Conservation (phyloP, 1,284 basidiomycete genomes). For the Moesziomyces globuligerus region DNA sequence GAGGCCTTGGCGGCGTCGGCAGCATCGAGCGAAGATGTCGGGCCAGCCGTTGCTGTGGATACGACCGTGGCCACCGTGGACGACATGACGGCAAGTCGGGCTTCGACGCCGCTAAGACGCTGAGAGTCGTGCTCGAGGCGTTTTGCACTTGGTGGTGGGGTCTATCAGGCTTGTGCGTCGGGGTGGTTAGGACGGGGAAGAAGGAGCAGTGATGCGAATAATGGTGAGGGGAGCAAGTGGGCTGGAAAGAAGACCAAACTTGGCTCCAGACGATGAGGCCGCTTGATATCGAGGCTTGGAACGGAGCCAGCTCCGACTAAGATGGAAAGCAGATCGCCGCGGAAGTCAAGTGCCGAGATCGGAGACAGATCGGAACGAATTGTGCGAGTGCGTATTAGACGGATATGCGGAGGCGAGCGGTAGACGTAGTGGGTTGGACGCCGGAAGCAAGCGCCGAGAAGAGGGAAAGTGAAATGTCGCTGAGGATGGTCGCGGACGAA, state of each 20-base stretch:
- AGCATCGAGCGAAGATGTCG: constrained; percentile 23
- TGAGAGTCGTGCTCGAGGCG: background rate
- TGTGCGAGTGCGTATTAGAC: background rate
- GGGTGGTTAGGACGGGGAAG: too few species aligned
- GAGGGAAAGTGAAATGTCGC: constrained; percentile 28
- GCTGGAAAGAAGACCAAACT: too few species aligned
- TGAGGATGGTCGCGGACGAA: constrained; percentile 6
- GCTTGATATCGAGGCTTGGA: background rate
- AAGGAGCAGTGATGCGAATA: too few species aligned
- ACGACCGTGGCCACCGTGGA: constrained; percentile 35
- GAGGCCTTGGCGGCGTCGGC: constrained; percentile 41
- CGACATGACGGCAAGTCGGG: constrained; percentile 21
- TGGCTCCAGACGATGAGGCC: background rate
- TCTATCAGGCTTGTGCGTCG: too few species aligned
- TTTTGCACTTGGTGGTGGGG: background rate
- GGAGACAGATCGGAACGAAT: background rate
- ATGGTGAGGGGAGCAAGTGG: too few species aligned
- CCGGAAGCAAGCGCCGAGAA: background rate
- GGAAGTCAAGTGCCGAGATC: too few species aligned
- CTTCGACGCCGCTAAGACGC: constrained; percentile 1
- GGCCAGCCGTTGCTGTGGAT: constrained; percentile 11
- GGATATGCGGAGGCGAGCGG: background rate
- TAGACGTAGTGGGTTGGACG: background rate
- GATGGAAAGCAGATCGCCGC: background rate
- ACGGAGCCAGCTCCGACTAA: background rate